A percentile compares a stretch with the other conserved stretches of the same genome.
phyloP scores from a whole-genome alignment of 805 yeast genomes.

The Myxozyma nipponensis region DNA sequence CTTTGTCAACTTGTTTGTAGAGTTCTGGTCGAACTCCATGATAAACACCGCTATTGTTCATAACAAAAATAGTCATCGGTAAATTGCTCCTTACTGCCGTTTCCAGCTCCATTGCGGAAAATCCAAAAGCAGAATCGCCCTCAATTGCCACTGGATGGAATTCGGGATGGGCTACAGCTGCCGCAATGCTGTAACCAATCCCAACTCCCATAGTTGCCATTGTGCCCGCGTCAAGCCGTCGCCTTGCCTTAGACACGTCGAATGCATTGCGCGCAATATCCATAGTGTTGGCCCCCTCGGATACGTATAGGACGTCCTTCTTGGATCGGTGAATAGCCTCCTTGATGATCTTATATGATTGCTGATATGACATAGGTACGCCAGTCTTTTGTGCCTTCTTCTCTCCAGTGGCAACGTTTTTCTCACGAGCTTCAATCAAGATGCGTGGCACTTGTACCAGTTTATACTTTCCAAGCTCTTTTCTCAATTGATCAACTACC shows the following conservation, averaged over 20 bases:
- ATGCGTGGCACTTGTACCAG: constrained; percentile 36
- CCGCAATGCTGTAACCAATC: constrained; percentile 62
- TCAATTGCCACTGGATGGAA: constrained; percentile 55
- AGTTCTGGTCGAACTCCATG: constrained; percentile 50
- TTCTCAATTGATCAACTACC: constrained; percentile 40
- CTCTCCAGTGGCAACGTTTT: constrained; percentile 38
- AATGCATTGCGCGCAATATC: constrained; percentile 63
- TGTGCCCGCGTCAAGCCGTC: constrained; percentile 67
- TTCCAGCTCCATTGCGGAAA: constrained; percentile 69
- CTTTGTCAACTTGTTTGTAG: constrained; percentile 28
- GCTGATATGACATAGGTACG: constrained; percentile 47
- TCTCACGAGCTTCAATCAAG: constrained; percentile 30
- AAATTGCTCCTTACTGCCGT: constrained; percentile 55
- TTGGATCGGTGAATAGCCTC: constrained; percentile 36
- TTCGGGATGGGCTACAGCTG: constrained; percentile 28
- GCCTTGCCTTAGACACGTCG: constrained; percentile 50
- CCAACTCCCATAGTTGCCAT: constrained; percentile 79
- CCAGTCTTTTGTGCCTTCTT: constrained; percentile 36
- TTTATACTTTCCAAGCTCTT: constrained; percentile 36
- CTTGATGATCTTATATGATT: constrained; percentile 50
- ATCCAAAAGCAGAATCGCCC: constrained; percentile 78
- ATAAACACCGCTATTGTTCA: constrained; percentile 72
- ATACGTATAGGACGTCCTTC: constrained; percentile 44
- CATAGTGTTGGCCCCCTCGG: constrained; percentile 80
- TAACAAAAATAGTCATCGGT: constrained; percentile 56